Evolutionary conservation across 2,329 filamentous ascomycete species (phyloP).

Genomic region (Trichoderma sp.): DNA sequence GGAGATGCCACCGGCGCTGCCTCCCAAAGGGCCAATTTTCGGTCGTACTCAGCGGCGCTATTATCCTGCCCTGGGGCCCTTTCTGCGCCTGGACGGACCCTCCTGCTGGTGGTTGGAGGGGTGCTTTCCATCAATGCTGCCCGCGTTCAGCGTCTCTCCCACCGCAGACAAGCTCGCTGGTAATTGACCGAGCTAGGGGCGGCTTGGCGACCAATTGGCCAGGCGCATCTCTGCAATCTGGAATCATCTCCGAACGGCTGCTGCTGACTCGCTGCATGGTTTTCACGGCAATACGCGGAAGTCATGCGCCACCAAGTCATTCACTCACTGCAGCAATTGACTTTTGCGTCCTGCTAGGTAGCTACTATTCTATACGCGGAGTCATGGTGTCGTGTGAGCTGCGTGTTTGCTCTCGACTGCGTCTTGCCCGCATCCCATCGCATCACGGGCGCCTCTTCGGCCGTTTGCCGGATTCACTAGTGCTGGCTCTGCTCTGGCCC

Average conservation of each 20-base stretch:
- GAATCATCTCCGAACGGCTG: constrained; percentile 19
- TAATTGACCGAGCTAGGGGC: constrained; percentile 30
- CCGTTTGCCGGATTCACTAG: constrained; percentile 16
- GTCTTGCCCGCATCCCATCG: constrained; percentile 2
- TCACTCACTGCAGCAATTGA: not conserved
- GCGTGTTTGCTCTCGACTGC: not conserved
- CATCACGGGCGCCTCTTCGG: constrained; percentile 24
- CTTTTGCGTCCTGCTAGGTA: not conserved
- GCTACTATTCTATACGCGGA: constrained; percentile 6
- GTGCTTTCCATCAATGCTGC: not conserved
- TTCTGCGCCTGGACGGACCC: constrained; percentile 2
- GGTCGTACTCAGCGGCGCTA: constrained; percentile 39
- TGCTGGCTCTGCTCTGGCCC: not conserved
- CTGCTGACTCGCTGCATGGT: not conserved
- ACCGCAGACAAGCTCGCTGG: not conserved
- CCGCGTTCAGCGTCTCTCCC: constrained; percentile 11
- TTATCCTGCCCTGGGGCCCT: constrained; percentile 23
- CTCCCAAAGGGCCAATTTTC: constrained; percentile 38
- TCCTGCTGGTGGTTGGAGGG: not conserved
- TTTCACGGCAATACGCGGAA: constrained; percentile 4
- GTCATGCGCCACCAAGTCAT: not conserved
- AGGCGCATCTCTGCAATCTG: constrained; percentile 22
- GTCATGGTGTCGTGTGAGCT: not conserved
- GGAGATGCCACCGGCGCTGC: constrained; percentile 25
- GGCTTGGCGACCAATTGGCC: constrained; percentile 24